Conservation (phyloP, 1,139 yeast genomes). For the Torulaspora pretoriensis region DNA sequence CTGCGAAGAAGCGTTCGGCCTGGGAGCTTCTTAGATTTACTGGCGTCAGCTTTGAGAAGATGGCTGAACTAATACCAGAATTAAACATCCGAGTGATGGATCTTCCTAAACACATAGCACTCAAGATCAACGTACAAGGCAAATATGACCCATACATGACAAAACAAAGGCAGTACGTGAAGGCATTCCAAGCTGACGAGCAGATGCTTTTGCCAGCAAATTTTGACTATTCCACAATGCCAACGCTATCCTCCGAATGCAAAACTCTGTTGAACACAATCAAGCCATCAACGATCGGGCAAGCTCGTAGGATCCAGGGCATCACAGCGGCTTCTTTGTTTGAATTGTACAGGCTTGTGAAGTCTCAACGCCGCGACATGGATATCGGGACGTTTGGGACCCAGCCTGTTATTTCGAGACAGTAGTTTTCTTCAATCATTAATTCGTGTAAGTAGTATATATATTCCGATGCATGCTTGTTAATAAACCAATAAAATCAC, state of each 20-base stretch:
- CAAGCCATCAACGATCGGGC: slow-evolving; percentile 88
- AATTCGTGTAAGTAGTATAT: background rate
- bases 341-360: slow-evolving; percentile 49
- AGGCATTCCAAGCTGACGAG: slow-evolving; percentile 83
- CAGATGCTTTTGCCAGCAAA: slow-evolving; percentile 59
- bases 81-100: slow-evolving; percentile 27
- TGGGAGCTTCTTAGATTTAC: slow-evolving; percentile 51
- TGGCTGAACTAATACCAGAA: slow-evolving; percentile 37
- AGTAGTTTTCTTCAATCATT: background rate
- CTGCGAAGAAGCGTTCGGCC: slow-evolving; percentile 50
- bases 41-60: slow-evolving; percentile 37
- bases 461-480: background rate
- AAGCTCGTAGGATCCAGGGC: slow-evolving; percentile 91
- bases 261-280: slow-evolving; percentile 64
- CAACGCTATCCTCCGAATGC: slow-evolving; percentile 68
- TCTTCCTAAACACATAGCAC: slow-evolving; percentile 51
- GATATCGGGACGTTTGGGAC: background rate
- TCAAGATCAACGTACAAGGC: slow-evolving; percentile 72
- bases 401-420: background rate
- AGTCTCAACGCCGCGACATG: slow-evolving; percentile 17
- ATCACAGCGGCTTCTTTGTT: slow-evolving; percentile 83
- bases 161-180: slow-evolving; percentile 65
- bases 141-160: slow-evolving; percentile 76
- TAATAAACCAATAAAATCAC: background rate
- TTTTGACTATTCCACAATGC: slow-evolving; percentile 53